Base-by-base conservation (phyloP, 2,329 filamentous ascomycete genomes). In the Colletotrichum sp. region DNA sequence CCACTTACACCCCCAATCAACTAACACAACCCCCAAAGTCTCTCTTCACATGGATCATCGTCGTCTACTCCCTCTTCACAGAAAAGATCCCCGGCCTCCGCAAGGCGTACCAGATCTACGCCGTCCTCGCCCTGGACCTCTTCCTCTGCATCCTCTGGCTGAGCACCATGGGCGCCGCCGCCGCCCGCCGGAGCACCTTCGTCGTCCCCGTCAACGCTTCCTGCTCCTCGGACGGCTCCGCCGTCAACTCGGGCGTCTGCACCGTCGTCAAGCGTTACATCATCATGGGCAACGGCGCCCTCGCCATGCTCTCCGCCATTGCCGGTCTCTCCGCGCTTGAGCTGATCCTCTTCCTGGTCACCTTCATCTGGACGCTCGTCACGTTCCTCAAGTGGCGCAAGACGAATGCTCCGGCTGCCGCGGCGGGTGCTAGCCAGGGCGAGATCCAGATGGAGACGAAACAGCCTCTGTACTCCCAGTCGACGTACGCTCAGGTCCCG, bases 91-190 rank as follows among this genome's bases (percentile, higher is more conserved):
- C 81, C 8, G 74, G 79, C 6, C 81, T 85, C 52, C 84, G 81
- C 24, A 28, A 69, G 2, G 78, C 80, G 21, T 89, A 89, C 78
- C 85, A 89, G 76, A 83, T 88, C 72, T 83, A 85, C 77, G 87
- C 87, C 55, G 82, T 88, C 12, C 80, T 89, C 9, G 80, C 80
- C 16, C 82, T 89, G 26, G 87, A 89, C 61, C 82, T 79, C 6
- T 80, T 88, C 58, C 82, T 89, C 80, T 78, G 86, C 62, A 78
- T 89, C 71, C 83, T 89, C 69, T 89, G 88, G 88, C 85, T 89
- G 21, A 83, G 86, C 0, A 83, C 84, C n/a, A 80, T 84, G 79
- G 84, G 80, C 38, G 83, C 86, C 30, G 83, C 83, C 16, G 88
- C 88, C 10, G 82, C 84, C 24, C 81, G 78, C 67, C 84, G 87